A percentile compares a stretch with the other conserved stretches of the same genome.
phyloP scores from a whole-genome alignment of 2,329 filamentous ascomycete genomes.

The Chaetomium sp. region DNA sequence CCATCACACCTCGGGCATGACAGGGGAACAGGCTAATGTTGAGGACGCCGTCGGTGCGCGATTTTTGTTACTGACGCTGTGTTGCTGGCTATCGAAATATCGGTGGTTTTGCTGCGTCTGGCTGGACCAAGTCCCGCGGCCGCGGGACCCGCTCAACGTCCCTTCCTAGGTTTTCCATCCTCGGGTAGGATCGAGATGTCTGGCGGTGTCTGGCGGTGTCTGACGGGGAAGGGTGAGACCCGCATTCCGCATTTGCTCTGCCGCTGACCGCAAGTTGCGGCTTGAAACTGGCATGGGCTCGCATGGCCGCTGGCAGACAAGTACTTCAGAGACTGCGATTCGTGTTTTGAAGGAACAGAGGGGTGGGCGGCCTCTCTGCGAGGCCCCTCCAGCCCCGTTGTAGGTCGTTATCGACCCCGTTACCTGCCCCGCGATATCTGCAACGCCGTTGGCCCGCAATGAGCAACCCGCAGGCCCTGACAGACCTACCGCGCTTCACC shows the following conservation, averaged over 20 bases:
- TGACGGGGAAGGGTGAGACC: slow-evolving; percentile 13
- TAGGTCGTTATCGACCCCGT: background rate
- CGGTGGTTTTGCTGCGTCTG: slow-evolving; percentile 17
- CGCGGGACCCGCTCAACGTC: slow-evolving; percentile 17
- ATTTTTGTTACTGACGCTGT: slow-evolving; percentile 31
- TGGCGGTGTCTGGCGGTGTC: slow-evolving; percentile 11
- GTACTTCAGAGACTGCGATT: background rate
- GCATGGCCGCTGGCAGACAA: slow-evolving; percentile 17
- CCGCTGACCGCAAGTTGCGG: slow-evolving; percentile 35
- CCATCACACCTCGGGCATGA: slow-evolving; percentile 11
- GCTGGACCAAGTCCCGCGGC: slow-evolving; percentile 14
- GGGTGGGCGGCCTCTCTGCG: slow-evolving; percentile 28
- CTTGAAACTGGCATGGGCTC: slow-evolving; percentile 25
- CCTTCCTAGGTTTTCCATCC: slow-evolving; percentile 15
- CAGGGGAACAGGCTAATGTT: slow-evolving; percentile 27
- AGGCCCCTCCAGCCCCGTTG: slow-evolving; percentile 2
- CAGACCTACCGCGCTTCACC: background rate
- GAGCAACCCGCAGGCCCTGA: background rate
- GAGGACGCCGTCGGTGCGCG: slow-evolving; percentile 26
- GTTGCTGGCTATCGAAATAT: slow-evolving; percentile 9
- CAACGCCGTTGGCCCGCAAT: slow-evolving; percentile 4
- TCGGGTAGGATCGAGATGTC: slow-evolving; percentile 16
- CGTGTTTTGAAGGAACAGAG: background rate
- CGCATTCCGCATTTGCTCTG: slow-evolving; percentile 17
- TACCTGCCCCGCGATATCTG: slow-evolving; percentile 2